A percentile compares a stretch with the other conserved stretches of the same genome.
These are phyloP conservation scores for Ziziphus jujuba DNA, from an alignment of 306 rosid genomes.

Conservation along the genomic window DNA sequence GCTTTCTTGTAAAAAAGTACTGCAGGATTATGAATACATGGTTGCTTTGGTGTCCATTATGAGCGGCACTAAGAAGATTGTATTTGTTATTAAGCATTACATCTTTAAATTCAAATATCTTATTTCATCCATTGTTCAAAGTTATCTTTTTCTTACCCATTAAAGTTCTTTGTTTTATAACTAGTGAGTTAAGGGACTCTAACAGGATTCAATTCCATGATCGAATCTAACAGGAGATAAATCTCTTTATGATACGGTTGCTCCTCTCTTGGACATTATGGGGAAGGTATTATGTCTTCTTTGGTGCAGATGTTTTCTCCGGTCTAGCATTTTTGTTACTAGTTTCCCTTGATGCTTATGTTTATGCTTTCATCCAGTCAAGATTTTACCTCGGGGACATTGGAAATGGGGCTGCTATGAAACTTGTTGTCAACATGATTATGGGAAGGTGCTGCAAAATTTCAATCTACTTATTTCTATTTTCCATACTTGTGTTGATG, in stretches of 20 bases:
- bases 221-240: slow-evolving; percentile 73
- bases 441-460: slow-evolving; percentile 78
- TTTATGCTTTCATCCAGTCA: slow-evolving; percentile 48
- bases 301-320: background rate
- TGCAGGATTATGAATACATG: background rate
- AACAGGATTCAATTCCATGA: slow-evolving; percentile 33
- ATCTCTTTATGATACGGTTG: slow-evolving; percentile 64
- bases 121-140: slow-evolving; percentile 16
- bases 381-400: slow-evolving; percentile 91
- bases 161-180: slow-evolving; percentile 15
- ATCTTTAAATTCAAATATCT: background rate
- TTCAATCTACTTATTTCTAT: slow-evolving; percentile 7
- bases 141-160: background rate
- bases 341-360: slow-evolving; percentile 25
- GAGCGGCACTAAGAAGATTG: background rate
- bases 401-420: slow-evolving; percentile 98
- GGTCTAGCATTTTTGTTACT: slow-evolving; percentile 9
- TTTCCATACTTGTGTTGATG: slow-evolving; percentile 12
- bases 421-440: slow-evolving; percentile 95
- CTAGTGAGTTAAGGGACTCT: slow-evolving; percentile 14
- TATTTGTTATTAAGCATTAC: background rate
- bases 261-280: slow-evolving; percentile 81
- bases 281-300: slow-evolving; percentile 67
- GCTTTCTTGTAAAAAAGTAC: slow-evolving; percentile 5
- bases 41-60: background rate